These are phyloP conservation scores for Amphirosellinia nigrospora DNA, from an alignment of 495 filamentous ascomycete genomes.

Conservation along the genomic window DNA sequence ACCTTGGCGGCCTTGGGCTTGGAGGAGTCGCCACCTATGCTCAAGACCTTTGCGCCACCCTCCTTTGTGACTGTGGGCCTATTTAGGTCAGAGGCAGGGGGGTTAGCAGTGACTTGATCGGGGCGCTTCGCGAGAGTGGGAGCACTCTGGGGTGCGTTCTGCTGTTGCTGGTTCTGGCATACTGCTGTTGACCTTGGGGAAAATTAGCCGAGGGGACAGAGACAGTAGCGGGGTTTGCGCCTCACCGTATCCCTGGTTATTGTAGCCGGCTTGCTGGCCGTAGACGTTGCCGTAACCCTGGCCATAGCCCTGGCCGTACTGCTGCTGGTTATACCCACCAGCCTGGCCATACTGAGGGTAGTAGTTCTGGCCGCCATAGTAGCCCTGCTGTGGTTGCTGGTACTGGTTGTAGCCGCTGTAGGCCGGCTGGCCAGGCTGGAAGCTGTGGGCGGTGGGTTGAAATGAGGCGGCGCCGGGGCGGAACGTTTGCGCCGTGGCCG, in stretches of 20 bases:
- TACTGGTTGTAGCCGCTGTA: conserved; percentile 56
- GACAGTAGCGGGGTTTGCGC: not conserved
- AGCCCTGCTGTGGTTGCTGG: conserved; percentile 46
- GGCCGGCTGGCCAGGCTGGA: conserved; percentile 76
- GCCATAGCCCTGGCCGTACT: conserved; percentile 62
- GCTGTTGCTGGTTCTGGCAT: conserved; percentile 57
- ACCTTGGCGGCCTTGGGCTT: conserved; percentile 67
- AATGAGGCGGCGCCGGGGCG: conserved; percentile 80
- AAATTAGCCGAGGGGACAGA: conserved; percentile 28
- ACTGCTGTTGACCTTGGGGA: conserved; percentile 45
- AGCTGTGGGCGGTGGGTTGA: conserved; percentile 75
- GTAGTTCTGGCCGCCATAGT: conserved; percentile 54
- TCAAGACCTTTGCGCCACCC: conserved; percentile 58
- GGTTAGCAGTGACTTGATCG: conserved; percentile 47
- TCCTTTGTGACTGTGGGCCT: conserved; percentile 55
- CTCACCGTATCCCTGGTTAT: conserved; percentile 25
- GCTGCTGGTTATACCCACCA: conserved; percentile 59
- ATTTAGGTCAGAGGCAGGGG: conserved; percentile 46
- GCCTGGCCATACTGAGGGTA: conserved; percentile 62
- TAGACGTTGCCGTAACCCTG: conserved; percentile 65
- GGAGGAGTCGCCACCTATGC: conserved; percentile 56
- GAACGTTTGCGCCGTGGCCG: conserved; percentile 57
- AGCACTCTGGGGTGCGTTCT: conserved; percentile 56
- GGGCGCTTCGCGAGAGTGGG: conserved; percentile 75
- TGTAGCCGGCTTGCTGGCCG: conserved; percentile 50